A percentile compares a stretch with the other conserved stretches of the same genome.
phyloP scores from a whole-genome alignment of 163 green algal genomes.

The Chlamydomonas reinhardtii region DNA sequence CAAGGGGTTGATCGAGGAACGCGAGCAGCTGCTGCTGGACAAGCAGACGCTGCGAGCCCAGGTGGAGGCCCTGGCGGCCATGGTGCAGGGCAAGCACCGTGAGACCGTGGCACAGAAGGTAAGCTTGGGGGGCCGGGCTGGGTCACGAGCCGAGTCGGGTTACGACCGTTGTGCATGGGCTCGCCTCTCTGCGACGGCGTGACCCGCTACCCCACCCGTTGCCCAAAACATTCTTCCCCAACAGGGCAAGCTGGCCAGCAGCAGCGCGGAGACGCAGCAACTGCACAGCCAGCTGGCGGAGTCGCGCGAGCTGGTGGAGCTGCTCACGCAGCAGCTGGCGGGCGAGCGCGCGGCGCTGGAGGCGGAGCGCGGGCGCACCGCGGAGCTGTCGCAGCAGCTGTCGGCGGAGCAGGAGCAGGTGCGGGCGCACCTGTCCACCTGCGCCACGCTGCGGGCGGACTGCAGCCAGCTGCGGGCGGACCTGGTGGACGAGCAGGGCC shows the following conservation, averaged over 20 bases:
- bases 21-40: not conserved
- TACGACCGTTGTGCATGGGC: too few relatives aligned
- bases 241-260: conserved; percentile 19
- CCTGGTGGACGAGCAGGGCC: not conserved
- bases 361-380: not conserved
- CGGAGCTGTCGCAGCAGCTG: not conserved
- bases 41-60: conserved; percentile 4
- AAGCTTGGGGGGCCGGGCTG: not conserved
- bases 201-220: too few relatives aligned
- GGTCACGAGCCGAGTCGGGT: too few relatives aligned
- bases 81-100: conserved; percentile 31
- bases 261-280: conserved; percentile 8
- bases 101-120: conserved; percentile 28
- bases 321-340: conserved; percentile 8
- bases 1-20: not conserved
- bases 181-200: too few relatives aligned
- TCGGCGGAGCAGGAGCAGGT: not conserved
- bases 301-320: not conserved
- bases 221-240: not conserved
- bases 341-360: not conserved
- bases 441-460: not conserved
- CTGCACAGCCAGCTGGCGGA: conserved; percentile 1
- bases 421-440: not conserved
- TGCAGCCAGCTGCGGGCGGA: not conserved
- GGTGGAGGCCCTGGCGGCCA: not conserved